Conservation (phyloP, 495 filamentous ascomycete genomes). For the Talaromyces proteolyticus region DNA sequence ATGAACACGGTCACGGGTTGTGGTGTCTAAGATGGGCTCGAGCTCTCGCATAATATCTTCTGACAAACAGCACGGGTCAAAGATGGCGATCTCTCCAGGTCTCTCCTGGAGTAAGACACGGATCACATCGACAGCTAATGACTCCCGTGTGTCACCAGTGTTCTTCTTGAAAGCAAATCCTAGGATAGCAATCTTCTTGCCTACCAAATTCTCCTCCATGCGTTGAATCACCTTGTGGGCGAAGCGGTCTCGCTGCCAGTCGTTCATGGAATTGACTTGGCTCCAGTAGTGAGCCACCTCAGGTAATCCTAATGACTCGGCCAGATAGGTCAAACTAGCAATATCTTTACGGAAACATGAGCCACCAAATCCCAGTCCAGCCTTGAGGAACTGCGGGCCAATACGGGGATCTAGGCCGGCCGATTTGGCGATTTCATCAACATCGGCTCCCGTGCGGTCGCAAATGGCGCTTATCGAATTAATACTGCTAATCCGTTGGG, state of each 20-base stretch:
- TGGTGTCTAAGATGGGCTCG: conserved; percentile 6
- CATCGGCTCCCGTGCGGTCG: conserved; percentile 69
- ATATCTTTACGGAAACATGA: conserved; percentile 84
- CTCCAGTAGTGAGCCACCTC: conserved; percentile 77
- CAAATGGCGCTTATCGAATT: conserved; percentile 78
- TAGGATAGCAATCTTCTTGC: conserved; percentile 68
- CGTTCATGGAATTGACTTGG: conserved; percentile 69
- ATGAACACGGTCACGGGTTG: conserved; percentile 14
- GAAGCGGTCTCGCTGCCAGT: conserved; percentile 67
- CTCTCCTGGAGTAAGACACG: conserved; percentile 56
- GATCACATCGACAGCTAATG: conserved; percentile 63
- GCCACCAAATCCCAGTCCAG: conserved; percentile 74
- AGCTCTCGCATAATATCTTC: conserved; percentile 39
- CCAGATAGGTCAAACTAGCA: conserved; percentile 67
- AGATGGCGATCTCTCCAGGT: conserved; percentile 62
- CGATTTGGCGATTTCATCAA: conserved; percentile 65
- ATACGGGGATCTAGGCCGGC: conserved; percentile 68
- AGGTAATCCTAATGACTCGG: conserved; percentile 60
- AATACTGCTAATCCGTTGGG: conserved; percentile 78
- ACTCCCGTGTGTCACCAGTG: conserved; percentile 72
- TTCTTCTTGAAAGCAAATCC: conserved; percentile 83
- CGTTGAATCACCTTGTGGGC: conserved; percentile 55
- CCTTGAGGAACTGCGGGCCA: conserved; percentile 68
- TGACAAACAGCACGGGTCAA: conserved; percentile 60
- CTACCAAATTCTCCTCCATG: conserved; percentile 61